These are phyloP conservation scores for Lagenidium sp. DNA, from an alignment of 352 stramenopile species.

Conservation along the genomic window DNA sequence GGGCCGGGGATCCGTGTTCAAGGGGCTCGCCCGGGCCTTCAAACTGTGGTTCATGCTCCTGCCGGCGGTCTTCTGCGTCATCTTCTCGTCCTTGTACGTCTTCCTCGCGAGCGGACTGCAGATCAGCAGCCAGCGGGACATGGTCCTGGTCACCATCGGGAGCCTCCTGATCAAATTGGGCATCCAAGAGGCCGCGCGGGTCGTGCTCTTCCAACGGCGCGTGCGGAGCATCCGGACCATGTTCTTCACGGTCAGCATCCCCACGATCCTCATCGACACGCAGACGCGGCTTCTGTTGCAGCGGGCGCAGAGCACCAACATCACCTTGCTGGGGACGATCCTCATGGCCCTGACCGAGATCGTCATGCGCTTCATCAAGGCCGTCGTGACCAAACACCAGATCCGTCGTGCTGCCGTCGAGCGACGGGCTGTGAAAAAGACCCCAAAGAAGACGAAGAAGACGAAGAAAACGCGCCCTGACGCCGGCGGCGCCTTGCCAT, in stretches of 20 bases:
- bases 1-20: neutral
- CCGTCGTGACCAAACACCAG: neutral
- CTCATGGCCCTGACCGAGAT: conserved; percentile 23
- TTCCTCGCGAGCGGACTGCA: neutral
- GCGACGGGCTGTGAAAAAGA: no score
- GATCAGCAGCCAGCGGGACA: neutral
- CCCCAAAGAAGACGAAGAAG: no score
- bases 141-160: conserved; percentile 11
- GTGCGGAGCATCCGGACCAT: conserved; percentile 24
- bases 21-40: neutral
- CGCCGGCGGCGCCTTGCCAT: neutral
- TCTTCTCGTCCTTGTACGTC: neutral
- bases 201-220: conserved; percentile 11
- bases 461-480: no score
- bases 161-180: conserved; percentile 22
- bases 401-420: no score
- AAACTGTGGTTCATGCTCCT: no score
- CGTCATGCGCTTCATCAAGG: conserved; percentile 13
- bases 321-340: conserved; percentile 17
- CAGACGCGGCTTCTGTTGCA: conserved; percentile 24
- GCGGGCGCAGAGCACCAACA: conserved; percentile 11
- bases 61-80: neutral
- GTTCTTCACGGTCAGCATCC: conserved; percentile 18
- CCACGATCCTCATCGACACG: conserved; percentile 28
- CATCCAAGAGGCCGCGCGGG: conserved; percentile 18